Evolutionary conservation across 1,284 basidiomycete species (phyloP).

Genomic region (Puccinia polysora): DNA sequence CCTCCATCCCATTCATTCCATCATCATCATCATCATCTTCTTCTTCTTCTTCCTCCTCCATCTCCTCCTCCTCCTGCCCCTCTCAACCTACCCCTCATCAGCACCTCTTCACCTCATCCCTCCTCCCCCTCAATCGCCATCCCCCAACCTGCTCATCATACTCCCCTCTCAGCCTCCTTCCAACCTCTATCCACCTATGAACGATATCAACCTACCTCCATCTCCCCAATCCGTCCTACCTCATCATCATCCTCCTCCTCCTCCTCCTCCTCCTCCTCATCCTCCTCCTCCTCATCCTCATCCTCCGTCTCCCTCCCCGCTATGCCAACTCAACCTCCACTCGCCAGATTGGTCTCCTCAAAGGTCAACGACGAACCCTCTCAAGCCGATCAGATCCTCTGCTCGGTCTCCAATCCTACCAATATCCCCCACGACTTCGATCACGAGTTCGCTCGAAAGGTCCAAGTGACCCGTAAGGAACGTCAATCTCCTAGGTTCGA

Average conservation of each 20-base stretch:
- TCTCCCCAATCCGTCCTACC: background rate
- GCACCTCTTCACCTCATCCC: background rate
- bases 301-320: too few species aligned
- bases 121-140: constrained; percentile 21
- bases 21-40: too few species aligned
- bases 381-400: background rate
- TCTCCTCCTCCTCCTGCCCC: too few species aligned
- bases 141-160: background rate
- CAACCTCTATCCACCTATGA: background rate
- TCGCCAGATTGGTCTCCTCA: too few species aligned
- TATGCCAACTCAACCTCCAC: too few species aligned
- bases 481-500: constrained; percentile 12
- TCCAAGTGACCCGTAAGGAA: constrained; percentile 22
- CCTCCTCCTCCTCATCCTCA: too few species aligned
- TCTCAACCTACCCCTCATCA: too few species aligned
- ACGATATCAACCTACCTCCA: background rate
- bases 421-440: background rate
- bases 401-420: too few species aligned
- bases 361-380: too few species aligned
- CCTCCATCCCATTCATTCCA: too few species aligned
- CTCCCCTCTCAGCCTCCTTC: background rate
- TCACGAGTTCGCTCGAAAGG: constrained; percentile 15
- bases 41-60: background rate
- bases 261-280: too few species aligned
- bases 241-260: too few species aligned